Evolutionary conservation across 805 yeast genomes (phyloP).

Genomic region (Kodamaea restingae): DNA sequence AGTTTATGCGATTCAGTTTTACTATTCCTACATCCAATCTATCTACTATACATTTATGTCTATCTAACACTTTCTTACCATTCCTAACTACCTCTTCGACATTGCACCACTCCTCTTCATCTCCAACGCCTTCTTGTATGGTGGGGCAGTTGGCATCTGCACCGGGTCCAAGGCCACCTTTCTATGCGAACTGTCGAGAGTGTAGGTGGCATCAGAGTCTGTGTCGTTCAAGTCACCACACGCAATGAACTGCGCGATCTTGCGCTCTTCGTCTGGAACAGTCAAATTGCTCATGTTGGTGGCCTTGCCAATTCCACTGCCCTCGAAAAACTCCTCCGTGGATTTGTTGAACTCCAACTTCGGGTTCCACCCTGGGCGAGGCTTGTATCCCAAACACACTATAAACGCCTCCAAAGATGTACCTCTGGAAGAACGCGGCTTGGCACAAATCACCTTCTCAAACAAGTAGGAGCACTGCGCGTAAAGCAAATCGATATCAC

Average conservation of each 20-base stretch:
- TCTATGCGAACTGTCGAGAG: conserved; percentile 40
- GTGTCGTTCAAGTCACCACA: conserved; percentile 88
- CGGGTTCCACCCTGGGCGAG: conserved; percentile 84
- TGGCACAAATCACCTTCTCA: conserved; percentile 87
- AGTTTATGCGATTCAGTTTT: too few species aligned
- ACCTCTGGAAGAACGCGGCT: conserved; percentile 93
- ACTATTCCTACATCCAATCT: too few species aligned
- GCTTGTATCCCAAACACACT: conserved; percentile 84
- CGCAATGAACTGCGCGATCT: conserved; percentile 87
- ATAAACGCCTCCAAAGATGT: conserved; percentile 91
- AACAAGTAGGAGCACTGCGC: conserved; percentile 87
- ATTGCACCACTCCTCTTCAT: conserved; percentile 67
- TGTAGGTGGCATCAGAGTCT: conserved; percentile 94
- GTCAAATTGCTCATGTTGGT: conserved; percentile 44
- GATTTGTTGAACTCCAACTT: conserved; percentile 50
- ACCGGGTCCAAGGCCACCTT: conserved; percentile 77
- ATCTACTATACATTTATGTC: background rate
- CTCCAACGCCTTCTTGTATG: conserved; percentile 88
- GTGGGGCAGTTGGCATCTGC: conserved; percentile 94
- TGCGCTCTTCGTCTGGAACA: conserved; percentile 60
- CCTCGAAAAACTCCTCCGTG: conserved; percentile 80
- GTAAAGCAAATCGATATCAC: conserved; percentile 90
- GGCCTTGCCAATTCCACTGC: conserved; percentile 52
- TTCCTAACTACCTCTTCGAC: conserved; percentile 10
- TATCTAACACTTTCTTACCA: background rate